Percentiles rank a stretch among this genome's conserved stretches.
Conservation (phyloP, 129 eudicot genomes). For the Apium graveolens region DNA sequence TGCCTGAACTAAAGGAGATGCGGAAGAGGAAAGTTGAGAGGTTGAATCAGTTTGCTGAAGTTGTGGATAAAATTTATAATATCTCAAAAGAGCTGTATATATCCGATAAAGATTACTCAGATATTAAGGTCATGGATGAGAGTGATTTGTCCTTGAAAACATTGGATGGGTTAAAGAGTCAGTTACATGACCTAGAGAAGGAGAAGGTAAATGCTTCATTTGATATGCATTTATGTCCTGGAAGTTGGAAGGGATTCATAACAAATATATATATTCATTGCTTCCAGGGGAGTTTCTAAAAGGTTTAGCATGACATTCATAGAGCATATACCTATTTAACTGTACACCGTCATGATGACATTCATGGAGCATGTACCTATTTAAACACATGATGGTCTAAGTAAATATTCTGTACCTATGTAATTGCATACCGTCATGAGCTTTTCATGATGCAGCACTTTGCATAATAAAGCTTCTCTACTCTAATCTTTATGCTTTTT, state of each 20-base stretch:
- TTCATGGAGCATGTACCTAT: not conserved
- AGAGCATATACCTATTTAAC: not conserved
- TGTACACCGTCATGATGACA: too few relatives aligned
- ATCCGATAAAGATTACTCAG: slow-evolving; percentile 19
- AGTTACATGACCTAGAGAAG: slow-evolving; percentile 45
- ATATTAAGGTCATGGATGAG: slow-evolving; percentile 31
- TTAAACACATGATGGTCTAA: not conserved
- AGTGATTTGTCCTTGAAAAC: slow-evolving; percentile 52
- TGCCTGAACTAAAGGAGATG: slow-evolving; percentile 55
- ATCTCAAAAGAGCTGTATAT: slow-evolving; percentile 39
- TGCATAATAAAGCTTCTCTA: not conserved
- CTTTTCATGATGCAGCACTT: not conserved
- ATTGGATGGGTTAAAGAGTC: slow-evolving; percentile 42
- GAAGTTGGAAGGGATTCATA: not conserved
- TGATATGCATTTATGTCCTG: not conserved
- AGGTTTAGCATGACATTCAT: not conserved
- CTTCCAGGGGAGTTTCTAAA: not conserved
- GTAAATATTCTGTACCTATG: not conserved
- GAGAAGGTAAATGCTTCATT: slow-evolving; percentile 40
- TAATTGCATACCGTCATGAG: not conserved
- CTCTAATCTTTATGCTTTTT: not conserved
- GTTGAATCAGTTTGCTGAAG: slow-evolving; percentile 43
- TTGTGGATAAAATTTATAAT: slow-evolving; percentile 37
- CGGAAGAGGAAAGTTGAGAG: slow-evolving; percentile 51
- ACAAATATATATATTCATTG: not conserved